Base-by-base conservation (phyloP, 176 grass and related monocot genomes). In the Triticum urartu region DNA sequence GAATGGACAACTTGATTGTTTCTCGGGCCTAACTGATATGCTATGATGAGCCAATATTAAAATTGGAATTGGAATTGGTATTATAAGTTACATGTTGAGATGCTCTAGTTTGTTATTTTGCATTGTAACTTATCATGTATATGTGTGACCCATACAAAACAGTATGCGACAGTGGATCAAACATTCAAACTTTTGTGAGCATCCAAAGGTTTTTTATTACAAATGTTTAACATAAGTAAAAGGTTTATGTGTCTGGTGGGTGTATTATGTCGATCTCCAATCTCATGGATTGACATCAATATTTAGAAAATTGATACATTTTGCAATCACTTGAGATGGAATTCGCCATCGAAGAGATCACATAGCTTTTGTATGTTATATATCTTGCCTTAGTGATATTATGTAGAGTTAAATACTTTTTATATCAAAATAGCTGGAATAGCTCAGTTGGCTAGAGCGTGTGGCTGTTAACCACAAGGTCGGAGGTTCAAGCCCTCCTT, bases 361-460 rank as follows among this genome's bases (percentile, higher is more conserved):
- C 15, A 6, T 18, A 18, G 50, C 50, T 54, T 54, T 54, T 54
- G 15, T 17, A 54, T 54, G 50, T 54, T 48, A 48, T 48, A 48
- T 48, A 48, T 13, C 45, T 48, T 18, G 50, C 50, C 5, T 54
- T 54, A 18, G 50, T 54, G 50, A 54, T 54, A 54, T 54, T 54
- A 54, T 54, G 6, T 52, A 52, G 1, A 17, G 50, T 54, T 54
- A 17, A 54, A 18, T 18, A 54, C 1, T 54, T 54, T 54, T 18
- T 54, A 5, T 18, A 54, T 54, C 15, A 5, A 54, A 54, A 17
- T 18, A 62, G 90, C 87, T 92, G 90, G 90, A 92, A 92, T 92
- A 94, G 92, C 90, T 92, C 90, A 94, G 92, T 94, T 94, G 90
- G 92, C 68, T 64, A 92, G 92, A 94, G 87, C 87, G 87, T 92